Evolutionary conservation across 208 protist genomes (phyloP), one percentile per base, ranked within the genome.

Genomic region (Borovskyia barvae): DNA sequence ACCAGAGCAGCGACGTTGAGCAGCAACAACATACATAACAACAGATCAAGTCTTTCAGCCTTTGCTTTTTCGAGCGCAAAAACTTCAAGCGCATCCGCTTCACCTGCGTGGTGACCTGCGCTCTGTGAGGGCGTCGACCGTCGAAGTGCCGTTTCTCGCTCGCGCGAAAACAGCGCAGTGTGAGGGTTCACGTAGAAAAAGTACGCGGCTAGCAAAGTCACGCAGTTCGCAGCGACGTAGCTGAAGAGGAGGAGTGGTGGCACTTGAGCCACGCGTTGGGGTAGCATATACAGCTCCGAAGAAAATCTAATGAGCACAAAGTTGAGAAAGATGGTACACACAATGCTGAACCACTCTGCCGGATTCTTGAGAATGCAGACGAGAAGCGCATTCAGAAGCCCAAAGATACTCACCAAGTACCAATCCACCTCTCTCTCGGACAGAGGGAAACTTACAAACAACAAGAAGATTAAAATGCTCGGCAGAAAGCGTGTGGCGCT

Each of bases 391-490:
- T 95, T 95, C 12, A 87, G 41, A 2, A 68, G 46, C 41, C 66
- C 47, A 41, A 92, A 79, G 25, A 78, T 52, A 9, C 58, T 52
- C 6, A 92, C 88, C 0, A 91, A 36, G 20, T 70, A 47, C 85
- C 88, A 95, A 53, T 95, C 85, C 4, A 95, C 75, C 17, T 73
- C 68, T 32, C 58, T 72, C 33, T 92, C 85, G 0, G 82, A 87
- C 17, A 95, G 68, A 1, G 88, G 88, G 50, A 95, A 77, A 43
- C 82, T 92, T 8, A 91, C 55, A 37, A 92, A 92, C 6, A 95
- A 32, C 12, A 95, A 76, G 41, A 71, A 81, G 39, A 92, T 77
- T 24, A 92, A 43, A 40, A 95, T 92, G 49, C 59, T 86, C 0
- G 83, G 69, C 43, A 94, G 70, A 41, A 82, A 84, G 24, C 52